A percentile compares a stretch with the other conserved stretches of the same genome.
These are phyloP conservation scores for Lachnellula subtilissima DNA, from an alignment of 2,329 filamentous ascomycete species.

Conservation along the genomic window DNA sequence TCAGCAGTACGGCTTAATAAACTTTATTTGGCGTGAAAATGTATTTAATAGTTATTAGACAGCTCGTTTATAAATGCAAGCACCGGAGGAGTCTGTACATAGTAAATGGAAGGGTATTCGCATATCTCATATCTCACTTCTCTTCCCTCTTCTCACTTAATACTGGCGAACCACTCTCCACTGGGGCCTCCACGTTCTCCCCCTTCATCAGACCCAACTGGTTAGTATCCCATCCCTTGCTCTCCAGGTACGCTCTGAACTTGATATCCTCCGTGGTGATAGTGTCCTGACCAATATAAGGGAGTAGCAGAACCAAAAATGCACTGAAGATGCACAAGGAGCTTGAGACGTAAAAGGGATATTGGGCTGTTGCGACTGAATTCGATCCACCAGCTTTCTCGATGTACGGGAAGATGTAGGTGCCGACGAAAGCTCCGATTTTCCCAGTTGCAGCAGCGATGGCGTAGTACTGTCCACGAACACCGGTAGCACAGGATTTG, in stretches of 20 bases:
- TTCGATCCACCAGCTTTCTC: slow-evolving; percentile 52
- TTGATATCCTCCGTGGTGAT: slow-evolving; percentile 71
- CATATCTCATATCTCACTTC: not conserved
- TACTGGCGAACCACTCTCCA: not conserved
- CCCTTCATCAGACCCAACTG: slow-evolving; percentile 5
- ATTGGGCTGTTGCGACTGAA: slow-evolving; percentile 63
- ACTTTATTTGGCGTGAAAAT: too few species aligned
- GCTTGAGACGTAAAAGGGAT: slow-evolving; percentile 85
- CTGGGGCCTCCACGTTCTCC: slow-evolving; percentile 1
- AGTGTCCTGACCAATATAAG: slow-evolving; percentile 78
- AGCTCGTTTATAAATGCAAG: too few species aligned
- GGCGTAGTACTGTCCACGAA: slow-evolving; percentile 75
- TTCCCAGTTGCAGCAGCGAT: slow-evolving; percentile 71
- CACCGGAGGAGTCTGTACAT: too few species aligned
- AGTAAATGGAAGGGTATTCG: too few species aligned
- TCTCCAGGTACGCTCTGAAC: slow-evolving; percentile 69
- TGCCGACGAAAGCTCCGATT: slow-evolving; percentile 79
- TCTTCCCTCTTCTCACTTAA: not conserved
- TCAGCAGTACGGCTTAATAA: too few species aligned
- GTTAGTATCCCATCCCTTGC: slow-evolving; percentile 3
- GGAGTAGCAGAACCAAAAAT: slow-evolving; percentile 61
- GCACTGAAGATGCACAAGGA: slow-evolving; percentile 73
- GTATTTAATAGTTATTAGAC: too few species aligned
- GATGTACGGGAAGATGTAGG: slow-evolving; percentile 74
- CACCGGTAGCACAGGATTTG: slow-evolving; percentile 82